These are phyloP conservation scores for Dipodascopsis tothii DNA, from an alignment of 805 yeast genomes.

Conservation along the genomic window DNA sequence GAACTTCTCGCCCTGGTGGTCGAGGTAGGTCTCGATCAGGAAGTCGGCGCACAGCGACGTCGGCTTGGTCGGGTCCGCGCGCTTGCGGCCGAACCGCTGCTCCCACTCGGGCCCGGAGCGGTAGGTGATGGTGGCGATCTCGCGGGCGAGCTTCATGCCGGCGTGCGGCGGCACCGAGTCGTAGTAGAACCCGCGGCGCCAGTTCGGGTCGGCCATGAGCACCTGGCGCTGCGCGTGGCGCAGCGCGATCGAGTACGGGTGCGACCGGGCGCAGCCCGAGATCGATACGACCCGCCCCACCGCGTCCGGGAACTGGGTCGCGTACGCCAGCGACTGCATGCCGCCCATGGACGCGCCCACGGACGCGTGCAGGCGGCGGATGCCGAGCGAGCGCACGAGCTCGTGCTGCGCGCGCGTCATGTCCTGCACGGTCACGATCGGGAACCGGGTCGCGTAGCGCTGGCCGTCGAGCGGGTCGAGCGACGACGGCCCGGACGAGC, in stretches of 20 bases:
- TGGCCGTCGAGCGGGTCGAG: conserved; percentile 58
- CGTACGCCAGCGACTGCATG: conserved; percentile 90
- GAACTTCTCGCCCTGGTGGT: conserved; percentile 92
- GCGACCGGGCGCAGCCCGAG: conserved; percentile 88
- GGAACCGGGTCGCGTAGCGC: conserved; percentile 79
- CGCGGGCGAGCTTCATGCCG: conserved; percentile 91
- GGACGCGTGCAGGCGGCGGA: conserved; percentile 60
- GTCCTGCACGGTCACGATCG: conserved; percentile 75
- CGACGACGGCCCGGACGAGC: conserved; percentile 88
- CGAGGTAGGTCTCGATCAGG: conserved; percentile 83
- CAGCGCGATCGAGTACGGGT: conserved; percentile 89
- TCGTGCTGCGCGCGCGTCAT: conserved; percentile 86
- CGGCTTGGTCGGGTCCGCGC: conserved; percentile 67
- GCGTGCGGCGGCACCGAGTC: conserved; percentile 77
- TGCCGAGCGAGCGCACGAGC: conserved; percentile 54
- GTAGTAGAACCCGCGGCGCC: conserved; percentile 87
- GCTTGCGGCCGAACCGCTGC: conserved; percentile 75
- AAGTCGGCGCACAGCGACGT: conserved; percentile 94
- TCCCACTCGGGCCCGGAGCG: conserved; percentile 98
- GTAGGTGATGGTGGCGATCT: conserved; percentile 88
- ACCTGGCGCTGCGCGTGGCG: conserved; percentile 90
- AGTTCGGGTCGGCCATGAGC: conserved; percentile 86
- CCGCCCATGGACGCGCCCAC: conserved; percentile 97
- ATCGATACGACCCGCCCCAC: conserved; percentile 72
- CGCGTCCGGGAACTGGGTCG: conserved; percentile 68